phyloP scores from a whole-genome alignment of 257 asterid species.

The Nicotiana otophora region DNA sequence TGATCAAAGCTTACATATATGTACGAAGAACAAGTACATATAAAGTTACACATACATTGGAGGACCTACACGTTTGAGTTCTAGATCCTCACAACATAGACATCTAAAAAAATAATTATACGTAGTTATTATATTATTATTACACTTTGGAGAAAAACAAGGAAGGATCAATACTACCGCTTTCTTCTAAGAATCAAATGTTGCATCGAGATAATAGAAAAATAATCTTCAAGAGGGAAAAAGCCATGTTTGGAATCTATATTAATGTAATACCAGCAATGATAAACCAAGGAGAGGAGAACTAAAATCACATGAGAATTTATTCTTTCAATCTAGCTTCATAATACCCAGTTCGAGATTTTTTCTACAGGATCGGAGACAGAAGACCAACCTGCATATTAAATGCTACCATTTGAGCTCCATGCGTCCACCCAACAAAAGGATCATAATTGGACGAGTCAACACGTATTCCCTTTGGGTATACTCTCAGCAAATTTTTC shows the following conservation, averaged over 20 bases:
- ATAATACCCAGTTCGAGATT: not conserved
- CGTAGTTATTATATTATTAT: too few species aligned
- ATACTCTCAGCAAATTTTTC: slow-evolving; percentile 68
- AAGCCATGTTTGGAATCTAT: not conserved
- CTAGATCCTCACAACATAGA: not conserved
- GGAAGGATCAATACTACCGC: not conserved
- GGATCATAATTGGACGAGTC: slow-evolving; percentile 97
- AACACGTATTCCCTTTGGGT: slow-evolving; percentile 82
- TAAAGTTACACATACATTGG: too few species aligned
- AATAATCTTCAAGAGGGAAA: not conserved
- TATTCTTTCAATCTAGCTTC: not conserved
- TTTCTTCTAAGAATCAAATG: not conserved
- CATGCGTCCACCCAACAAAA: slow-evolving; percentile 82
- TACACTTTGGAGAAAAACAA: not conserved
- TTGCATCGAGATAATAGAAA: not conserved
- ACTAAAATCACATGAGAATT: not conserved
- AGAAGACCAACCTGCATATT: slow-evolving; percentile 75
- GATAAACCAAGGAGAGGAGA: not conserved
- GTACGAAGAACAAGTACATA: too few species aligned
- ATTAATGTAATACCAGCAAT: not conserved
- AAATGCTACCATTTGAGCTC: slow-evolving; percentile 98
- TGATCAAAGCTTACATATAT: too few species aligned
- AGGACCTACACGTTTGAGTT: too few species aligned
- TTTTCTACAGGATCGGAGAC: not conserved
- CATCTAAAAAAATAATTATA: not conserved